Base-by-base conservation (phyloP, 2,329 filamentous ascomycete species). In the Diaporthe ilicicola region DNA sequence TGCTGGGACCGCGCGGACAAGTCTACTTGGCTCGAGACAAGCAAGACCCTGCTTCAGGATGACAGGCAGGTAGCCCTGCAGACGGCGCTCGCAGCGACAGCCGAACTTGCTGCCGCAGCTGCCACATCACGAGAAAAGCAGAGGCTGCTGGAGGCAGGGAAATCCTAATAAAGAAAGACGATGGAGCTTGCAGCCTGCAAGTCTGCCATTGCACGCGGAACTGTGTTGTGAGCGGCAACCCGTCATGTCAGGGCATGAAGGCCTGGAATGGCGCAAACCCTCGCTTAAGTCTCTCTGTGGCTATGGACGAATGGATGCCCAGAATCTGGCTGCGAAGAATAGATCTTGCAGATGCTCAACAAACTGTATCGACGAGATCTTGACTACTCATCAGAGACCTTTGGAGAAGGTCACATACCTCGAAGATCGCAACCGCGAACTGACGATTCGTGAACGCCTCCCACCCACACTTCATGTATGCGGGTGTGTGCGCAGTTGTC, bases 331-430 rank as follows among this genome's bases (percentile, higher is more conserved):
- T 59, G 65, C 65, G 42, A 68, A 24, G 53, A 44, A 68, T 29
- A 29, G 53, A 59, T 59, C 66, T 68, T 50, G 53, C 66, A 68
- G 66, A 68, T 59, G 17, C 22, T 68, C 53, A 34, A 50, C 22
- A 29, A 51, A 50, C 44, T 22, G 53, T 51, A 24, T 68, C 44
- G 42, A n/a, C 37, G 66, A 50, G 42, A 59, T 68, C 66, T 32
- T 9, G 22, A 32, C 24, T 62, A 17, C 44, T 59, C 66, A n/a
- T 32, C 22, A 27, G 17, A 17, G 44, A 27, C 44, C 10, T 50
- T 39, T 19, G 17, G 46, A 29, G 53, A 27, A 27, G 24, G 34
- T 34, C 12, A 27, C 54, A 50, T 22, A 51, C 17, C 29, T 39
- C 44, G n/a, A 59, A n/a, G 8, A 50, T 59, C 34, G 19, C 53